Evolutionary conservation across 345 rosid species (phyloP).

Genomic region (Murraya koenigii): DNA sequence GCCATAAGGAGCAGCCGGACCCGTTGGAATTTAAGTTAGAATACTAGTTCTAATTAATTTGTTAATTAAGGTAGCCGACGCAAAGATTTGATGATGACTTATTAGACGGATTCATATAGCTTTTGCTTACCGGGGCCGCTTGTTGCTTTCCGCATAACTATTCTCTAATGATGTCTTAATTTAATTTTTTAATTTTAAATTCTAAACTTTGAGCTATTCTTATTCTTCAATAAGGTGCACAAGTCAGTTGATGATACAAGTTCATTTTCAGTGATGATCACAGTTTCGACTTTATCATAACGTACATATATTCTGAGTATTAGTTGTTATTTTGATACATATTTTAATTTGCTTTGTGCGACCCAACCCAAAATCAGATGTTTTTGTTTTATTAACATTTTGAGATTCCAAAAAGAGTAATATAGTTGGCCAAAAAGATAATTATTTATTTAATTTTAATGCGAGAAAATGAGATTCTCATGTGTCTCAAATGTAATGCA

Average conservation of each 20-base stretch:
- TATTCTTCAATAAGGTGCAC: neutral
- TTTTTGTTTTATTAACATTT: neutral
- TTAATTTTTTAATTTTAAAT: no score
- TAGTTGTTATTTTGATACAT: neutral
- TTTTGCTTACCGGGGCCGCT: neutral
- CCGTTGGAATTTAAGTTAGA: neutral
- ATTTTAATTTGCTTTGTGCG: neutral
- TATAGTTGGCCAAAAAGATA: neutral
- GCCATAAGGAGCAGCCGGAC: neutral
- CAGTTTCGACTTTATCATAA: neutral
- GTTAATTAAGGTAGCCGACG: neutral
- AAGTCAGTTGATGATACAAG: neutral
- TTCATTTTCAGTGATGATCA: slow-evolving; percentile 3
- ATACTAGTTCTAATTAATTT: neutral
- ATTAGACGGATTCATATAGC: neutral
- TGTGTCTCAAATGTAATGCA: slow-evolving; percentile 11
- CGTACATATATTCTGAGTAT: no score
- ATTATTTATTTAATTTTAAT: no score
- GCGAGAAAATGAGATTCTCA: slow-evolving; percentile 11
- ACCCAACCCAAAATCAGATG: neutral
- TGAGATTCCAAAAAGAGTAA: slow-evolving; percentile 31
- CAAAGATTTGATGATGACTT: neutral
- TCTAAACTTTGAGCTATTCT: neutral
- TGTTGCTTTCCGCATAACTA: neutral
- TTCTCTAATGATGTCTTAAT: neutral